Percentiles rank a stretch among this genome's conserved stretches.
Conservation (phyloP, 768 basidiomycete species). For the Termitomyces sp. region DNA sequence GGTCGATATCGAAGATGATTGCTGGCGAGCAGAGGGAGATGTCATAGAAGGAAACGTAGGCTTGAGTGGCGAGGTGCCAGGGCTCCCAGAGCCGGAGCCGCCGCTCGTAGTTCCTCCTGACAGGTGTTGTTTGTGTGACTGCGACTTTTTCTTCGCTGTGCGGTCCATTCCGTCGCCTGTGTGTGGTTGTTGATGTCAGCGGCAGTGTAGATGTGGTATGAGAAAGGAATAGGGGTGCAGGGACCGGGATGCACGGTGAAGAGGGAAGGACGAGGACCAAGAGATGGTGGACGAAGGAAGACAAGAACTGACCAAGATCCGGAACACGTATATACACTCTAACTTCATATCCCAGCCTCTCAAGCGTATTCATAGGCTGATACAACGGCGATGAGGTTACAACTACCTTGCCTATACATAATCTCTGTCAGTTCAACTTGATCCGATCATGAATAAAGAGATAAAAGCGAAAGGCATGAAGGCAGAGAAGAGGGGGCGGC, state of each 20-base stretch:
- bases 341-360: slow-evolving; percentile 71
- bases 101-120: slow-evolving; percentile 11
- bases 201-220: not conserved
- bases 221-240: too few relatives aligned
- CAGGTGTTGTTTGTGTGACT: slow-evolving; percentile 11
- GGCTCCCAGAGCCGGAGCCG: not conserved
- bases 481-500: not conserved
- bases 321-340: slow-evolving; percentile 67
- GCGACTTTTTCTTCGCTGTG: slow-evolving; percentile 16
- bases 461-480: not conserved
- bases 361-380: slow-evolving; percentile 72
- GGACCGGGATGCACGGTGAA: not conserved
- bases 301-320: slow-evolving; percentile 37
- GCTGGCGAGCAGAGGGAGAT: not conserved
- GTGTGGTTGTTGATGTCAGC: not conserved
- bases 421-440: not conserved
- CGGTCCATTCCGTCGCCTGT: slow-evolving; percentile 55
- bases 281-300: not conserved
- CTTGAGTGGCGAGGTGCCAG: not conserved
- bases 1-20: not conserved
- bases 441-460: not conserved
- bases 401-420: slow-evolving; percentile 47
- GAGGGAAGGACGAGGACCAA: not conserved
- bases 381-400: slow-evolving; percentile 82
- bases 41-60: not conserved